phyloP scores from a whole-genome alignment of 768 basidiomycete genomes.

The Collybiopsis confluens region DNA sequence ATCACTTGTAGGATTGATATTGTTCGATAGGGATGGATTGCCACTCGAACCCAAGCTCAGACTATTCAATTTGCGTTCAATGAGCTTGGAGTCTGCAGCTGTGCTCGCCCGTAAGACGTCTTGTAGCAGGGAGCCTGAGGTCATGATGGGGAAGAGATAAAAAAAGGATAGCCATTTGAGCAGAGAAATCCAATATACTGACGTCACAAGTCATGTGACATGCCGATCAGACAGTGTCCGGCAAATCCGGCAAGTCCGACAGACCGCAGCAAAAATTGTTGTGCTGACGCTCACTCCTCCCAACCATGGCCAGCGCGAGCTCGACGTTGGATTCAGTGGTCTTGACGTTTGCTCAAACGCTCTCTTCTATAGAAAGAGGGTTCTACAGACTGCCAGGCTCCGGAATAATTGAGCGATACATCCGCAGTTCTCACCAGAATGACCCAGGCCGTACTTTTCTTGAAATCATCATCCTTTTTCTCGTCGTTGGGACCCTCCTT shows the following conservation, averaged over 20 bases:
- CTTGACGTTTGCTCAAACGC: constrained; percentile 56
- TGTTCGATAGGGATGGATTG: constrained; percentile 7
- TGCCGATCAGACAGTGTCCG: no score
- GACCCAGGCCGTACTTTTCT: constrained; percentile 91
- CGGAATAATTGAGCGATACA: constrained; percentile 82
- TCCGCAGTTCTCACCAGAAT: constrained; percentile 92
- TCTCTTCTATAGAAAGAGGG: constrained; percentile 54
- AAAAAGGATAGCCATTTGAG: neutral
- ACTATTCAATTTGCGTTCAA: constrained; percentile 31
- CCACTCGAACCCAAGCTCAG: constrained; percentile 19
- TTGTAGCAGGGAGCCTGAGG: constrained; percentile 52
- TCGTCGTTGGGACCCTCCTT: constrained; percentile 86
- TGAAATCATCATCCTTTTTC: constrained; percentile 82
- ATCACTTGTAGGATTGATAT: constrained; percentile 11
- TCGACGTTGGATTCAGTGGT: constrained; percentile 46
- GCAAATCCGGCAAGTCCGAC: no score
- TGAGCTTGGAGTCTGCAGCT: constrained; percentile 24
- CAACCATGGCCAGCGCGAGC: constrained; percentile 7
- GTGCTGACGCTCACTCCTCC: no score
- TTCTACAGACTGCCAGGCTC: constrained; percentile 81
- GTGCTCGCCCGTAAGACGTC: constrained; percentile 58
- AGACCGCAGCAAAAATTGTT: no score
- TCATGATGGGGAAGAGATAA: constrained; percentile 34
- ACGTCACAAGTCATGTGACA: neutral
- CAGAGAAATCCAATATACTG: neutral